Percentiles rank a stretch among this genome's conserved stretches.
Evolutionary conservation across 306 rosid genomes (phyloP).

Genomic region (Citrullus colocynthis): DNA sequence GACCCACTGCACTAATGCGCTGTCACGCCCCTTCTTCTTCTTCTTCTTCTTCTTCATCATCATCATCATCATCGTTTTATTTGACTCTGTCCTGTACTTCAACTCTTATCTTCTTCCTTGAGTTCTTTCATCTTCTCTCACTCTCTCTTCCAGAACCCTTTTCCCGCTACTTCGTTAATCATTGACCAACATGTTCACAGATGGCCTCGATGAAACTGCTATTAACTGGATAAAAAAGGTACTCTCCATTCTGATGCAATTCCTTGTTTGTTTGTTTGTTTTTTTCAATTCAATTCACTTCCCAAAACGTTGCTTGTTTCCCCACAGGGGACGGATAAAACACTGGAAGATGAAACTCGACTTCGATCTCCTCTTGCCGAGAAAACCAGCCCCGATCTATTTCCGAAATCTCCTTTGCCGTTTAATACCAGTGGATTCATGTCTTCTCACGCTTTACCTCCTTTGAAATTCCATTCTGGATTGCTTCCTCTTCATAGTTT

Average conservation of each 20-base stretch:
- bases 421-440: slow-evolving; percentile 18
- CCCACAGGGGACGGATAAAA: slow-evolving; percentile 36
- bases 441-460: slow-evolving; percentile 51
- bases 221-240: slow-evolving; percentile 88
- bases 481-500: slow-evolving; percentile 39
- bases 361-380: slow-evolving; percentile 55
- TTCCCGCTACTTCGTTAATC: not conserved
- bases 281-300: not conserved
- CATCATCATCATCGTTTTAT: not conserved
- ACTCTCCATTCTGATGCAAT: not conserved
- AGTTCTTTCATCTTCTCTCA: not conserved
- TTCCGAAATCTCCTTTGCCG: slow-evolving; percentile 46
- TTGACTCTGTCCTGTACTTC: not conserved
- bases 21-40: slow-evolving; percentile 12
- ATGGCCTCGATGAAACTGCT: slow-evolving; percentile 88
- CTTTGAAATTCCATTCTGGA: slow-evolving; percentile 52
- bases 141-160: slow-evolving; percentile 4
- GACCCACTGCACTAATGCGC: slow-evolving; percentile 20
- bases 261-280: not conserved
- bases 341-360: slow-evolving; percentile 18
- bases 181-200: slow-evolving; percentile 46
- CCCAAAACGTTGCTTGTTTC: not conserved
- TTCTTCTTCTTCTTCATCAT: not conserved
- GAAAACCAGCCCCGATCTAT: slow-evolving; percentile 16
- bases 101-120: not conserved